Evolutionary conservation across 169 alveolate species (phyloP).

Genomic region (Cryptosporidium andersoni): DNA sequence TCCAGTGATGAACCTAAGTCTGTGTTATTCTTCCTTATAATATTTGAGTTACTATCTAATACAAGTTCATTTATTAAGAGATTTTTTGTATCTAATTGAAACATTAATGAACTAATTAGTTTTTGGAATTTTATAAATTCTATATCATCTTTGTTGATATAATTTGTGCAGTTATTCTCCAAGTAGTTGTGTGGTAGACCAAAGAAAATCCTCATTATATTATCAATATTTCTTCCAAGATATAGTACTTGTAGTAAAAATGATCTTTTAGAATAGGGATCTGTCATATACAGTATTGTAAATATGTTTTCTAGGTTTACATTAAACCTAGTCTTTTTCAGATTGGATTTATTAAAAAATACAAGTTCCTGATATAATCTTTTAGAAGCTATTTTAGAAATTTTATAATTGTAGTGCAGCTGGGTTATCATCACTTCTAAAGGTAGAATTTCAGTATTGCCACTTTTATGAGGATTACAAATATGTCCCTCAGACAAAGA

Average conservation of each 20-base stretch:
- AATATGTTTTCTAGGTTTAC: conserved; percentile 40
- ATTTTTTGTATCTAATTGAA: too few relatives aligned
- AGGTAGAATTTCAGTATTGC: conserved; percentile 47
- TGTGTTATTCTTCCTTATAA: too few relatives aligned
- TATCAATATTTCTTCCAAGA: conserved; percentile 29
- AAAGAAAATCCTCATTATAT: conserved; percentile 22
- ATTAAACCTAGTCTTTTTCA: conserved; percentile 1
- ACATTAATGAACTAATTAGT: too few relatives aligned
- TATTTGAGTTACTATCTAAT: too few relatives aligned
- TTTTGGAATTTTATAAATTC: too few relatives aligned
- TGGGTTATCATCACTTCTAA: conserved; percentile 39
- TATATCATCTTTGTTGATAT: too few relatives aligned
- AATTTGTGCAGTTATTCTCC: too few relatives aligned
- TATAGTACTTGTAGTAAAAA: conserved; percentile 44
- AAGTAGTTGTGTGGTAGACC: conserved; percentile 14
- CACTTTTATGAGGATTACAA: conserved; percentile 62
- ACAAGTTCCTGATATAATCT: conserved; percentile 48
- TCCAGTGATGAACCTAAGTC: too few relatives aligned
- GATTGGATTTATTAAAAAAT: not conserved
- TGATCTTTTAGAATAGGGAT: conserved; percentile 41
- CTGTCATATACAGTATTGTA: conserved; percentile 33
- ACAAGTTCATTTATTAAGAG: too few relatives aligned
- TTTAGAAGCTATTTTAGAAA: conserved; percentile 33
- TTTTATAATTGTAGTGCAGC: conserved; percentile 2
- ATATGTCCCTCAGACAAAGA: conserved; percentile 51